Conservation (phyloP, 1,139 yeast genomes). For the Yarrowia galli region DNA sequence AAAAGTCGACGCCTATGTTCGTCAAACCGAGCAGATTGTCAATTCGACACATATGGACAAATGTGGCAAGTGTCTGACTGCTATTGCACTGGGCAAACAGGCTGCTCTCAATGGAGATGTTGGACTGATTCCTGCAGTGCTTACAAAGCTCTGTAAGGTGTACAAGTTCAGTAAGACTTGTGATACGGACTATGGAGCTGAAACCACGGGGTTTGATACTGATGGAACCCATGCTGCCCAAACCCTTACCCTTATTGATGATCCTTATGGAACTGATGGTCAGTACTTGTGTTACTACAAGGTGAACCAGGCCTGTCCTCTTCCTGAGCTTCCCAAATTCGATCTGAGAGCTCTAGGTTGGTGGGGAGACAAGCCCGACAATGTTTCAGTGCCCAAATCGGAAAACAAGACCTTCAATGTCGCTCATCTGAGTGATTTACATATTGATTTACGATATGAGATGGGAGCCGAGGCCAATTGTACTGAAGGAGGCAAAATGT, state of each 20-base stretch:
- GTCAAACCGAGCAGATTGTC: conserved; percentile 23
- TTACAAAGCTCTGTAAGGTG: conserved; percentile 9
- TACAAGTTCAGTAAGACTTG: conserved; percentile 29
- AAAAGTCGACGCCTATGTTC: conserved; percentile 26
- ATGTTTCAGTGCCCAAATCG: conserved; percentile 51
- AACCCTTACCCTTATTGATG: conserved; percentile 17
- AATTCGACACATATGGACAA: conserved; percentile 21
- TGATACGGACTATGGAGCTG: conserved; percentile 23
- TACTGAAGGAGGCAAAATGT: conserved; percentile 51
- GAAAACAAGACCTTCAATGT: conserved; percentile 61
- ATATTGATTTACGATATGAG: conserved; percentile 61
- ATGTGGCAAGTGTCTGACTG: conserved; percentile 26
- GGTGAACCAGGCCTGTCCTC: conserved; percentile 26
- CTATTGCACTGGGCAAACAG: conserved; percentile 18
- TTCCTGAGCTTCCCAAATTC: conserved; percentile 55
- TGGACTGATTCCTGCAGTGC: conserved; percentile 10
- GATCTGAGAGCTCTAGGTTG: conserved; percentile 51
- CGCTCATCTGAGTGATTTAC: conserved; percentile 67
- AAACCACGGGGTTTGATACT: conserved; percentile 2
- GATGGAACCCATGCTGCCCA: conserved; percentile 33
- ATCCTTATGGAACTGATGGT: conserved; percentile 23
- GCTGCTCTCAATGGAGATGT: conserved; percentile 28
- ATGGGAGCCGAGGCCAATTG: conserved; percentile 70
- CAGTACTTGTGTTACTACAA: conserved; percentile 34
- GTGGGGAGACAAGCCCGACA: conserved; percentile 54